Base-by-base conservation (phyloP, 2,329 filamentous ascomycete species). In the Plectosphaerella sp. region DNA sequence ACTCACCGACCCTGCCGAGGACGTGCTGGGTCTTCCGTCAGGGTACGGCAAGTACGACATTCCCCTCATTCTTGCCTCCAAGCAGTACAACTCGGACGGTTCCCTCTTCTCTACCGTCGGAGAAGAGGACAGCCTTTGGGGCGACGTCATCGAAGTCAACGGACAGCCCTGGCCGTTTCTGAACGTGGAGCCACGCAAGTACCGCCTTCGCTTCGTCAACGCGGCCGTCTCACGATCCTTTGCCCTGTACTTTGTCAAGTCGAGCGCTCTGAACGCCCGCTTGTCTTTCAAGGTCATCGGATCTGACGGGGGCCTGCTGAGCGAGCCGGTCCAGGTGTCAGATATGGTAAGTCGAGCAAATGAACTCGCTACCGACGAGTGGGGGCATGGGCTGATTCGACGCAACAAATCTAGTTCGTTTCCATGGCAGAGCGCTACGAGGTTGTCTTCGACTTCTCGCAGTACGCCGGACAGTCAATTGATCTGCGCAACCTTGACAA, bases 341-440 rank as follows among this genome's bases (percentile, higher is more conserved):
- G 62, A 67, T 22, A 60, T 81, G 3, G 22, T 22, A 22, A 22
- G 22, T 22, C 22, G 22, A 22, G 22, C 22, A 22, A 22, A 22
- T 22, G 5, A 22, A 22, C 22, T 22, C 22, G 22, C 5, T 3
- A 3, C 5, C 5, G 22, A 22, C 5, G 5, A 22, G 22, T 22
- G 22, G 3, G 22, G 22, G 22, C 22, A 22, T 22, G 22, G 22
- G 22, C 22, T 22, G 22, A 22, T 22, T 22, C 22, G 22, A 3
- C 22, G 22, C 22, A 22, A 22, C 22, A 22, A 22, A 22, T 22
- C 5, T 22, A 22, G 22, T 67, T 68, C n/a, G 67, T 80, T 45
- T 63, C 73, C 18, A 77, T 78, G 70, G 78, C 74, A 2, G 78
- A 80, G 57, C 70, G 78, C 14, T 81, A 76, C 55, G 78, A 81